A percentile compares a stretch with the other conserved stretches of the same genome.
Evolutionary conservation across 2,329 filamentous ascomycete species (phyloP).

Genomic region (Botrytis deweyae): DNA sequence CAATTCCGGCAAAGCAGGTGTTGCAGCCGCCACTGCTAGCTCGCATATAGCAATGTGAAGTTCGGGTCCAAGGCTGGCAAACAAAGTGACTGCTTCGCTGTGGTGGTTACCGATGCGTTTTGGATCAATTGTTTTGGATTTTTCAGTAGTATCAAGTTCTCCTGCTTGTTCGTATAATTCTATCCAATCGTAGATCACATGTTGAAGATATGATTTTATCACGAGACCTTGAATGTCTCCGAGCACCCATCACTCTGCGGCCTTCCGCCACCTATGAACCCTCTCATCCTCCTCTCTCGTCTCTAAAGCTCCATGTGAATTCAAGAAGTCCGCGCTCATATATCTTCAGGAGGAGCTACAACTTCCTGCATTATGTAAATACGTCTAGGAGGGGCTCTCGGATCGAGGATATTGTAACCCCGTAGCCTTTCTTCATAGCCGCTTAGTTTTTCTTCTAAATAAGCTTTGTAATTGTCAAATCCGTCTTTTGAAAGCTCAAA

Average conservation of each 20-base stretch:
- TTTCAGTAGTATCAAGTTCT: too few relatives aligned
- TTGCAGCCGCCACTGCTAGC: background rate
- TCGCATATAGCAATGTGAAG: background rate
- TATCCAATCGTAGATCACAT: background rate
- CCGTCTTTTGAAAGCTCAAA: background rate
- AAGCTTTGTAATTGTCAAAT: background rate
- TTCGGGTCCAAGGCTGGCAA: background rate
- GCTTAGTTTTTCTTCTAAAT: background rate
- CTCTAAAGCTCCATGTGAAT: background rate
- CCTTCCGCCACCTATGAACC: background rate
- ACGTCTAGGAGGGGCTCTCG: background rate
- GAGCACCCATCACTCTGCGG: background rate
- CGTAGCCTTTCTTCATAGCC: background rate
- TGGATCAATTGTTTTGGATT: background rate
- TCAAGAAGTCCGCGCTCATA: background rate
- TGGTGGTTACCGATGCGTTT: fast-evolving
- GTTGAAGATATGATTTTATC: background rate
- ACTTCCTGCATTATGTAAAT: background rate
- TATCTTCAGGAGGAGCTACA: background rate
- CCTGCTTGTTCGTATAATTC: too few relatives aligned
- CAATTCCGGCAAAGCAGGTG: too few relatives aligned
- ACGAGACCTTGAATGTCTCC: background rate
- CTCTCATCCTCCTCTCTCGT: background rate
- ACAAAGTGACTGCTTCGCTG: background rate
- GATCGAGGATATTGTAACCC: background rate